Evolutionary conservation across 441 rosid species (phyloP).

Genomic region (Capsella rubella): DNA sequence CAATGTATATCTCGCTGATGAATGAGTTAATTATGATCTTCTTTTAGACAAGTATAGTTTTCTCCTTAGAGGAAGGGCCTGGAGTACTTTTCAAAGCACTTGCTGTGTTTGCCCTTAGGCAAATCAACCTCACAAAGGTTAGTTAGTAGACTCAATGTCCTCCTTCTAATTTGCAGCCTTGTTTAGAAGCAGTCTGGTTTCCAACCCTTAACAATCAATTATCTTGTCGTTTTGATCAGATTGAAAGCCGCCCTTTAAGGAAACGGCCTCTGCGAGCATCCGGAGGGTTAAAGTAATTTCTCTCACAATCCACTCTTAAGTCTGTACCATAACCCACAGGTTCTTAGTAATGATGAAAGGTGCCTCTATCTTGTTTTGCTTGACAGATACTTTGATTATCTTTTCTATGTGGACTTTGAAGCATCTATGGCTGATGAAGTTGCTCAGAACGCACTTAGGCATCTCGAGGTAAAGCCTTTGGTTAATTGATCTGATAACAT

Average conservation of each 20-base stretch:
- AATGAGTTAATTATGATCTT: slow-evolving; percentile 19
- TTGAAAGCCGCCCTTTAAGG: slow-evolving; percentile 96
- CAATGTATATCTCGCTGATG: slow-evolving; percentile 5
- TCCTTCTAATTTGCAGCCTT: slow-evolving; percentile 18
- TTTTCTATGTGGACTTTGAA: slow-evolving; percentile 97
- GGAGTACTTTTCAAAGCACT: slow-evolving; percentile 98
- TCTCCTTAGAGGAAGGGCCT: slow-evolving; percentile 97
- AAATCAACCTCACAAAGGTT: slow-evolving; percentile 92
- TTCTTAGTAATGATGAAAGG: slow-evolving; percentile 21
- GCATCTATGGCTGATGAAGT: slow-evolving; percentile 97
- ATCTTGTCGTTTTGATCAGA: slow-evolving; percentile 58
- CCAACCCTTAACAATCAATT: slow-evolving; percentile 7
- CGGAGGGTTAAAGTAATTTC: slow-evolving; percentile 75
- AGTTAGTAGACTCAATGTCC: background rate
- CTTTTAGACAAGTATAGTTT: slow-evolving; percentile 90
- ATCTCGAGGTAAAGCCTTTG: slow-evolving; percentile 65
- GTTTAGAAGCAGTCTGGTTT: slow-evolving; percentile 24
- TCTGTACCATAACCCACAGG: background rate
- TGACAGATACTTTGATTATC: slow-evolving; percentile 86
- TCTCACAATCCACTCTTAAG: slow-evolving; percentile 5
- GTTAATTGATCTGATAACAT: slow-evolving; percentile 24
- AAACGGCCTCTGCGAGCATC: slow-evolving; percentile 72
- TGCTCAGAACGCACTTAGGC: slow-evolving; percentile 93
- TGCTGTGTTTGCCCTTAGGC: slow-evolving; percentile 92
- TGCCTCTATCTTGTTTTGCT: slow-evolving; percentile 18